Evolutionary conservation across 257 asterid genomes (phyloP).

Genomic region (Capsicum baccatum): DNA sequence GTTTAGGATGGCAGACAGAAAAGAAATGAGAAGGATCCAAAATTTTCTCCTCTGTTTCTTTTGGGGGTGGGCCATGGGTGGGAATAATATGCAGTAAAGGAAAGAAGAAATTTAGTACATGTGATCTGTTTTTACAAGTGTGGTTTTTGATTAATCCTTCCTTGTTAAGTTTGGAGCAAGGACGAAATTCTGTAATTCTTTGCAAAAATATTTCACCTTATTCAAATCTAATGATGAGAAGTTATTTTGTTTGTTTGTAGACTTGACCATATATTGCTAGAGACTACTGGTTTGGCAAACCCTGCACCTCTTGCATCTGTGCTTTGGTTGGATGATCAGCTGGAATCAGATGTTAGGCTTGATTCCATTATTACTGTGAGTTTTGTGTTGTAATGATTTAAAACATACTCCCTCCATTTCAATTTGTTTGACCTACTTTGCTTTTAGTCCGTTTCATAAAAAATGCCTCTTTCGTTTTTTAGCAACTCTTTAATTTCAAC

Average conservation of each 20-base stretch:
- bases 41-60: background rate
- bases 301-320: conserved; percentile 99
- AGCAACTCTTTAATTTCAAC: too few relatives aligned
- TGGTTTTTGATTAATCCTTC: background rate
- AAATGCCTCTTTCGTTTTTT: too few relatives aligned
- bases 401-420: background rate
- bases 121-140: background rate
- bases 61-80: background rate
- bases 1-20: background rate
- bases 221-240: background rate
- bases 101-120: background rate
- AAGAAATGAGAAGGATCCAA: background rate
- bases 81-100: background rate
- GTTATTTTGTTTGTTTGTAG: conserved; percentile 46
- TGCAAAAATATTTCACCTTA: background rate
- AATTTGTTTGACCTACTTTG: too few relatives aligned
- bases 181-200: background rate
- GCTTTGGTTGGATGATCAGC: conserved; percentile 98
- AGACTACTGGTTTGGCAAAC: conserved; percentile 96
- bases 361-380: conserved; percentile 94
- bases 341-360: conserved; percentile 84
- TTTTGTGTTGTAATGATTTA: conserved; percentile 34
- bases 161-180: conserved; percentile 22
- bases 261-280: conserved; percentile 95
- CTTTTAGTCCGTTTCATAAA: too few relatives aligned